Base-by-base conservation (phyloP, 1,284 basidiomycete genomes). In the Earliella scabrosa region DNA sequence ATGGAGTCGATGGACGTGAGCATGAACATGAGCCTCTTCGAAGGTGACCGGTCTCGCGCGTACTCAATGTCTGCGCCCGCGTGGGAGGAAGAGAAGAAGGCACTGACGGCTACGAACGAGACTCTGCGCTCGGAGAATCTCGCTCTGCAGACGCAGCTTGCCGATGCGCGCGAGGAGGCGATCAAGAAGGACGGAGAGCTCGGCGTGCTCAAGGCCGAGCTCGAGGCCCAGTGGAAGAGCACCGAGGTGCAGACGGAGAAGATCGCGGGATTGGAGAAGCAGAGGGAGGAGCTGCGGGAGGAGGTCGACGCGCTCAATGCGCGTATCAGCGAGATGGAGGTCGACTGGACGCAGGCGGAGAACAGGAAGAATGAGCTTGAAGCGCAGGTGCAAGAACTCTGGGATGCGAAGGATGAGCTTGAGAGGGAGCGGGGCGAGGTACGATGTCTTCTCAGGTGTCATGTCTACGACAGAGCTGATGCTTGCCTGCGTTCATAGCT, bases 211-310 rank as follows among this genome's bases (percentile, higher is more conserved):
- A 81, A 81, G 68, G 71, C 74, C 2, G 83, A 88, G 67, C 69
- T 87, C 36, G 82, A 86, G 61, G 81, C 82, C 7, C 86, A 85
- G 67, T 86, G 85, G 81, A 76, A 78, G 48, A 75, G 85, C 60
- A 83, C 86, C 20, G 83, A 83, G 68, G 58, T 63, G 47, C 54
- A 63, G 39, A 63, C 63, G 27, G 72, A 73, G 56, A 60, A 65
- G 45, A 65, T 73, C 44, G 58, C 63, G 20, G 58, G 60, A 47
- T 62, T 74, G 32, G 64, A 60, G 54, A 56, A 60, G 40, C 71
- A 74, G 54, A 58, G 66, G 36, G 66, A 71, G 21, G 75, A 74
- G 32, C 66, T 83, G 20, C 75, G 79, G 54, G 70, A 70, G 48
- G 77, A 74, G 65, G 70, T 79, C 13, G 73, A 74, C 10, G 71